Percentiles rank a stretch among this genome's conserved stretches.
Evolutionary conservation across 83 land plant genomes (phyloP).

Genomic region (Diphasiastrum complanatum): DNA sequence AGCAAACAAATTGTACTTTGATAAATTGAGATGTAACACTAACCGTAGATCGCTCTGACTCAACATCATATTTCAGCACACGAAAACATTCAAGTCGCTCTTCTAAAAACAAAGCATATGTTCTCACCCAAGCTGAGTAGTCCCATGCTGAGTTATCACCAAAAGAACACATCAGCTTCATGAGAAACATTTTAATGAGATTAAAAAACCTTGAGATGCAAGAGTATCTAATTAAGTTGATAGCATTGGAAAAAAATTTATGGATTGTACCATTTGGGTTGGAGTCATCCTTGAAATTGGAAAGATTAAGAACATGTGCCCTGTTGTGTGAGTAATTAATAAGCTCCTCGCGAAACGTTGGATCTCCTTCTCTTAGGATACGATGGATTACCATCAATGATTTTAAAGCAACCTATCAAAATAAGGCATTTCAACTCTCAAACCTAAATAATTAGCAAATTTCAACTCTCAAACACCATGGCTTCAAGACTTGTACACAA

Average conservation of each 20-base stretch:
- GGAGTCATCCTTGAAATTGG: slow-evolving; percentile 98
- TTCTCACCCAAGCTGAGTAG: slow-evolving; percentile 88
- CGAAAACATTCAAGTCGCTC: slow-evolving; percentile 85
- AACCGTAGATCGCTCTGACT: slow-evolving; percentile 64
- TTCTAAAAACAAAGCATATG: slow-evolving; percentile 81
- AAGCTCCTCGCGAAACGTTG: slow-evolving; percentile 93
- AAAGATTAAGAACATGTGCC: slow-evolving; percentile 78
- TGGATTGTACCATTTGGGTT: slow-evolving; percentile 69
- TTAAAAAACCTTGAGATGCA: too few relatives aligned
- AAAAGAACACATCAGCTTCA: neutral
- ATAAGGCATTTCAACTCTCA: too few relatives aligned
- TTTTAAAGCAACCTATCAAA: slow-evolving; percentile 99
- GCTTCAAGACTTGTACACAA: too few relatives aligned
- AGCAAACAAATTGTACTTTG: too few relatives aligned
- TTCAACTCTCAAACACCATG: too few relatives aligned
- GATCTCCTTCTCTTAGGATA: slow-evolving; percentile 91
- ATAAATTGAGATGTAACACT: too few relatives aligned
- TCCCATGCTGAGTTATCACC: slow-evolving; percentile 85
- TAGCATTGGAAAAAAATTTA: neutral
- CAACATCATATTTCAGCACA: slow-evolving; percentile 79
- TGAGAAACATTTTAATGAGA: too few relatives aligned
- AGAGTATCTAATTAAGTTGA: too few relatives aligned
- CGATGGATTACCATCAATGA: slow-evolving; percentile 88
- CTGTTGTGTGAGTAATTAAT: slow-evolving; percentile 64
- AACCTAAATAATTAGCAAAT: too few relatives aligned